Conservation (phyloP, 2,329 filamentous ascomycete genomes). For the Aspergillus sp. region DNA sequence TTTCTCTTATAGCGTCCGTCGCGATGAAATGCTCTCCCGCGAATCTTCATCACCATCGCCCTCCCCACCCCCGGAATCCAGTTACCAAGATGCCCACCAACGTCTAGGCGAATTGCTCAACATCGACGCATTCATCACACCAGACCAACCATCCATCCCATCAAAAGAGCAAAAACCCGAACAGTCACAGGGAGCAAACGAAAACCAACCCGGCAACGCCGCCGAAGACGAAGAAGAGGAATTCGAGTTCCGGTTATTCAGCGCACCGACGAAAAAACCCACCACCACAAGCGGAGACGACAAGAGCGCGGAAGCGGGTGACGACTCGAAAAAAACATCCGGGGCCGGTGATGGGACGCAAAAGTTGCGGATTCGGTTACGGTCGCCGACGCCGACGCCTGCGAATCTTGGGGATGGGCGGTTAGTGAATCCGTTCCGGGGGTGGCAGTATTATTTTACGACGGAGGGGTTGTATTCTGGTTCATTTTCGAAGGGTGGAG, state of each 20-base stretch:
- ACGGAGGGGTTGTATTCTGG: slow-evolving; percentile 24
- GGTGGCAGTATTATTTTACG: slow-evolving; percentile 40
- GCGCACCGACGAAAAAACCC: slow-evolving; percentile 16
- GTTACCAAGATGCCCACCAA: slow-evolving; percentile 23
- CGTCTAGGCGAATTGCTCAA: slow-evolving; percentile 30
- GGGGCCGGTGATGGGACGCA: slow-evolving; percentile 17
- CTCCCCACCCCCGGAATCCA: slow-evolving; percentile 21
- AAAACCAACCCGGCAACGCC: not conserved
- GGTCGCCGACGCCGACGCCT: slow-evolving; percentile 33
- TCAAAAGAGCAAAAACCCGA: slow-evolving; percentile 1
- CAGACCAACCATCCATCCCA: not conserved
- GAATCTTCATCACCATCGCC: slow-evolving; percentile 25
- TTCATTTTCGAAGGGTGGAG: slow-evolving; percentile 1
- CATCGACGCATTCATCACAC: slow-evolving; percentile 20
- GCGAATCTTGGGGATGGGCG: slow-evolving; percentile 24
- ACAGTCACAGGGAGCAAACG: not conserved
- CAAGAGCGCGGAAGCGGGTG: not conserved
- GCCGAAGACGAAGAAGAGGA: slow-evolving; percentile 36
- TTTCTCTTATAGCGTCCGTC: slow-evolving; percentile 25
- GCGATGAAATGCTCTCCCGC: slow-evolving; percentile 30
- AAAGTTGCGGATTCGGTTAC: slow-evolving; percentile 35
- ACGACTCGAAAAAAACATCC: not conserved
- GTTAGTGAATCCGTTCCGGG: slow-evolving; percentile 36
- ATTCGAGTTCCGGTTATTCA: slow-evolving; percentile 41
- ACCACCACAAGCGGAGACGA: not conserved